A percentile compares a stretch with the other conserved stretches of the same genome.
phyloP scores from a whole-genome alignment of 768 basidiomycete species.

The Naganishia vaughanmartiniae region DNA sequence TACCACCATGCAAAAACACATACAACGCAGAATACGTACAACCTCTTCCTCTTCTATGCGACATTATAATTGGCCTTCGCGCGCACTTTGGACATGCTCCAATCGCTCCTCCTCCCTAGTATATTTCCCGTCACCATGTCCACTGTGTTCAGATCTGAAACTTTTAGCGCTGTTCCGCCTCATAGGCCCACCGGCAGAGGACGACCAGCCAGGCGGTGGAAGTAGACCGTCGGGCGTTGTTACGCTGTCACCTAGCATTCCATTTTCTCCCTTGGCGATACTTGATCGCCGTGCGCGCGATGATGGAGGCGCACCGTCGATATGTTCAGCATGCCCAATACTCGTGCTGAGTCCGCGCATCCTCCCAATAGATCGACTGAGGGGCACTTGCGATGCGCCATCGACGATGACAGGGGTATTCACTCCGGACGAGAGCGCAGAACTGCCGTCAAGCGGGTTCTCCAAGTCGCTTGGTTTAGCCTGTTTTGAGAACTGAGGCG shows the following conservation, averaged over 20 bases:
- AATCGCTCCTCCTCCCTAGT: background rate
- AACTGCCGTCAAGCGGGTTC: background rate
- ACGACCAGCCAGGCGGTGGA: background rate
- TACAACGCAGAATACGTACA: slow-evolving; percentile 1
- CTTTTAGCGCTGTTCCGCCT: slow-evolving; percentile 6
- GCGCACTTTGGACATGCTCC: background rate
- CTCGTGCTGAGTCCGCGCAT: background rate
- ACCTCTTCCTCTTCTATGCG: background rate
- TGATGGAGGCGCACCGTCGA: background rate
- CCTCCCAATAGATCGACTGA: slow-evolving; percentile 4
- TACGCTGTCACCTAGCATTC: background rate
- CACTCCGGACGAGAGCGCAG: background rate
- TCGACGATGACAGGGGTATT: slow-evolving; percentile 16
- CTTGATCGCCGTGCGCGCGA: slow-evolving; percentile 3
- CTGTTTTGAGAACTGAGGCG: slow-evolving; percentile 21
- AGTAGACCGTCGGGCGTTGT: background rate
- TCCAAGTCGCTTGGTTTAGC: slow-evolving; percentile 24
- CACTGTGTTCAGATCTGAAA: background rate
- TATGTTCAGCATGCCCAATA: background rate
- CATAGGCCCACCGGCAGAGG: background rate
- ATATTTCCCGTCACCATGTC: background rate
- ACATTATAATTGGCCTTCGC: background rate
- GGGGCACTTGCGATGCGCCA: slow-evolving; percentile 8
- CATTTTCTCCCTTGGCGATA: background rate
- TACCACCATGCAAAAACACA: background rate